A percentile compares a stretch with the other conserved stretches of the same genome.
These are phyloP conservation scores for Astragalus glycyphyllos DNA, from an alignment of 306 rosid species.

Conservation along the genomic window DNA sequence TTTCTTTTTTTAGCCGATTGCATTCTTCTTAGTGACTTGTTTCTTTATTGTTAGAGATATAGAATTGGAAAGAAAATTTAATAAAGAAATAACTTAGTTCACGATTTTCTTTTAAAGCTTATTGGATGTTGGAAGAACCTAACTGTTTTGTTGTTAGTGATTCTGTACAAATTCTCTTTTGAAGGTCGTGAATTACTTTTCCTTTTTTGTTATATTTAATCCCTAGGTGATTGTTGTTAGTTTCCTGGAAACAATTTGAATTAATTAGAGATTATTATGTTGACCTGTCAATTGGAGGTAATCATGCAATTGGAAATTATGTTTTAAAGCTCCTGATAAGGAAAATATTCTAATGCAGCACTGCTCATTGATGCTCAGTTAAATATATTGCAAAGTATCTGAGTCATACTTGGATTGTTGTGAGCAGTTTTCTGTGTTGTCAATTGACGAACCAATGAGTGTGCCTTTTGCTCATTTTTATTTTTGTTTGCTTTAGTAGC, in stretches of 20 bases:
- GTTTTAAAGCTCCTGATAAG: neutral
- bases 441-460: slow-evolving; percentile 13
- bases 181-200: neutral
- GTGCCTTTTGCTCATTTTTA: neutral
- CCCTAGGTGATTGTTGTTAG: neutral
- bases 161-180: neutral
- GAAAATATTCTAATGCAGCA: slow-evolving; percentile 9
- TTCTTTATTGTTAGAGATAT: slow-evolving; percentile 27
- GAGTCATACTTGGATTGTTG: neutral
- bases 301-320: neutral
- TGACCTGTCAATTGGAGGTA: slow-evolving; percentile 3
- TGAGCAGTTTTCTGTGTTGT: neutral
- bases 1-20: neutral
- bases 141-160: neutral
- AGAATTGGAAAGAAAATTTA: neutral
- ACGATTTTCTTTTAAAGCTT: neutral
- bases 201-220: neutral
- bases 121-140: neutral
- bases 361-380: slow-evolving; percentile 2
- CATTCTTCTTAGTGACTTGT: neutral
- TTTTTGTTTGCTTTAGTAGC: neutral
- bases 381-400: neutral
- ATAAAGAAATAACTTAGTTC: neutral
- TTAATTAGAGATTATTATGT: neutral
- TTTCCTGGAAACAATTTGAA: slow-evolving; percentile 5